Evolutionary conservation across 1,284 basidiomycete genomes (phyloP), one percentile per base, ranked within the genome.

Genomic region (Cutaneotrichosporon daszewskae): DNA sequence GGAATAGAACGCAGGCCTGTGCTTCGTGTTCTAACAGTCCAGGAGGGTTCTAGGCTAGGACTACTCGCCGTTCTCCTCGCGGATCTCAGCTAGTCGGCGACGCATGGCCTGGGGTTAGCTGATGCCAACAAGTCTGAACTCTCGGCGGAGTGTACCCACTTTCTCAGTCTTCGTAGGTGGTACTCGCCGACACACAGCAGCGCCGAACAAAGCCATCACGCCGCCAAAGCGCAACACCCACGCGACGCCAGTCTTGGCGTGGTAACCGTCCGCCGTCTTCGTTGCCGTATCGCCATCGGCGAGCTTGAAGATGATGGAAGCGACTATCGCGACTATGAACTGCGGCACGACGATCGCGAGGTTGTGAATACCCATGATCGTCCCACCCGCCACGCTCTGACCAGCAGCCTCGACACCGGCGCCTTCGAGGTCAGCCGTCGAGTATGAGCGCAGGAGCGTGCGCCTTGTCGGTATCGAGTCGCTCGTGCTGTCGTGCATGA

Each of bases 151-250:
- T n/a, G n/a, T n/a, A n/a, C n/a, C n/a, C n/a, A n/a, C n/a, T n/a
- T 83, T 86, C 74, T 94, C 89, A 7, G 87, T 87, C 41, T 81
- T 83, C 24, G 89, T 94, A 1, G 83, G 86, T 16, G 89, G 81
- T 0, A 92, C 86, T 72, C 77, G 81, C 37, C 85, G 81, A 26
- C 83, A 84, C 53, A 87, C 76, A 7, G 79, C 53, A 1, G 88
- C 87, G 20, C 86, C 84, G 55, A 80, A 76, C 49, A 92, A 71
- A 0, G 89, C 83, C 65, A 83, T 87, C 8, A 87, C 59, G 25
- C 91, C 91, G 36, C 91, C 91, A 60, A 95, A 95, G 12, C 90
- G 80, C 39, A 97, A 72, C 5, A 95, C 87, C 90, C 91, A 96
- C 1, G 84, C 86, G 17, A 92, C 87, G 33, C 89, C 89, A 45